A percentile compares a stretch with the other conserved stretches of the same genome.
Evolutionary conservation across 176 grass and related monocot species (phyloP).

Genomic region (Sorghum bicolor): Sorghum_bicolor_NCBIv3 NC_012873.2:56089501-56090000

Average conservation of each 20-base stretch:
- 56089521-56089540: no score
- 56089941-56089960: slow-evolving; percentile 17
- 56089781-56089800: not conserved
- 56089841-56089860: slow-evolving; percentile 35
- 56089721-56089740: not conserved
- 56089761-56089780: not conserved
- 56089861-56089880: slow-evolving; percentile 31
- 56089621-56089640: no score
- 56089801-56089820: not conserved
- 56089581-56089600: no score
- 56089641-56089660: no score
- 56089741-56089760: not conserved
- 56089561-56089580: no score
- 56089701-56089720: not conserved
- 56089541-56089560: no score
- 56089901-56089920: slow-evolving; percentile 44
- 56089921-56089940: slow-evolving; percentile 44
- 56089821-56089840: not conserved
- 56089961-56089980: not conserved
- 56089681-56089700: not conserved
- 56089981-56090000: not conserved
- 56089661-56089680: no score
- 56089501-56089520: no score
- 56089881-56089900: not conserved
- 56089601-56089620: no score